Conservation (phyloP, 805 yeast species). For the Starmera dryadoides region DNA sequence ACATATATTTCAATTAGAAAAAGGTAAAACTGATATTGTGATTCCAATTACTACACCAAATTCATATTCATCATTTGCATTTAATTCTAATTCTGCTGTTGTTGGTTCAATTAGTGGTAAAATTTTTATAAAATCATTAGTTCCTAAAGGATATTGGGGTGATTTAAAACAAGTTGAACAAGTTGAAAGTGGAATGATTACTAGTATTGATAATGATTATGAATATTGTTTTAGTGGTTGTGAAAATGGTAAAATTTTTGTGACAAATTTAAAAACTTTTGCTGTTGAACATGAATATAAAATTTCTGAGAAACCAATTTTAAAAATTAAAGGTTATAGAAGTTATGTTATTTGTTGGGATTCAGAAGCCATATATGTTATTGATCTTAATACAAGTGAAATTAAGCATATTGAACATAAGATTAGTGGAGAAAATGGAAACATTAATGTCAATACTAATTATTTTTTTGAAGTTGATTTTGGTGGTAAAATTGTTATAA, state of each 20-base stretch:
- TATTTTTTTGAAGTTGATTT: slow-evolving; percentile 17
- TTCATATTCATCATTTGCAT: slow-evolving; percentile 10
- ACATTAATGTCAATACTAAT: neutral
- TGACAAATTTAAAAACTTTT: slow-evolving; percentile 12
- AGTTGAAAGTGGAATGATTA: slow-evolving; percentile 7
- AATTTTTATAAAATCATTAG: slow-evolving; percentile 9
- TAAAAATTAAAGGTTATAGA: slow-evolving; percentile 7
- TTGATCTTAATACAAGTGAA: slow-evolving; percentile 1
- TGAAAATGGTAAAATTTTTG: slow-evolving; percentile 8
- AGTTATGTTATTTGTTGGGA: slow-evolving; percentile 6
- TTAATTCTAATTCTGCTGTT: slow-evolving; percentile 8
- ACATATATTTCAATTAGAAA: slow-evolving; percentile 9
- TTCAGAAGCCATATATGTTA: slow-evolving; percentile 2
- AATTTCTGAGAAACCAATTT: slow-evolving; percentile 3
- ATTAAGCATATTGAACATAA: slow-evolving; percentile 4
- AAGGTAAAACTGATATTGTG: slow-evolving; percentile 7
- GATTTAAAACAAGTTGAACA: slow-evolving; percentile 4
- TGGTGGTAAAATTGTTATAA: slow-evolving; percentile 10
- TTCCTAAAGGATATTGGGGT: slow-evolving; percentile 10
- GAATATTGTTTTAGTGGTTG: slow-evolving; percentile 16
- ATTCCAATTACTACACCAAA: slow-evolving; percentile 14
- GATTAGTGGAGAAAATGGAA: too few species aligned
- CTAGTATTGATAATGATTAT: slow-evolving; percentile 10
- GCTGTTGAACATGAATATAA: slow-evolving; percentile 3
- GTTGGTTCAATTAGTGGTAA: slow-evolving; percentile 15